Evolutionary conservation across 331 rosid species (phyloP), one percentile per base, ranked within the genome.

Genomic region (Quercus lobata): DNA sequence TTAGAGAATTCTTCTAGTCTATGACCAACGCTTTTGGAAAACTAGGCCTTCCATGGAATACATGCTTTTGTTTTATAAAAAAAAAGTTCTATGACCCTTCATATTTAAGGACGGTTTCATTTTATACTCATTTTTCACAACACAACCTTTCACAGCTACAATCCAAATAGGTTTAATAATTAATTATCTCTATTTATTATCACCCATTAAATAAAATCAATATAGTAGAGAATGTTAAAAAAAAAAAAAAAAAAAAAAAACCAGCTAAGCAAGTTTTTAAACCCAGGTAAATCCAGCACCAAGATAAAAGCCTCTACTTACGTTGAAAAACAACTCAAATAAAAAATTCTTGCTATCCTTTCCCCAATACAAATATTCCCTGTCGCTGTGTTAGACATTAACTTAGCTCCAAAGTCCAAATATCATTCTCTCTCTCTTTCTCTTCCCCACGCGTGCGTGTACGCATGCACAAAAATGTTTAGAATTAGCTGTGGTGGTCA

Each of bases 381-480:
- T 49, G 54, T 49, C 5, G 12, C 46, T 41, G 30, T 78, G 66
- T 73, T 71, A 35, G 66, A 32, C 65, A 32, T 27, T 35, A 81
- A 57, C 55, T 76, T 77, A 71, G 86, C 80, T 27, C 74, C n/a
- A 44, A 21, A 53, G 32, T 35, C 46, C 46, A 34, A 37, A 69
- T 34, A 30, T 69, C 71, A 71, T 77, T 69, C 74, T 46, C 74
- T 76, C 74, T 63, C 54, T 58, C 74, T 60, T 8, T 56, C 72
- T 76, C 35, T 62, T 78, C 85, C 86, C 85, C 96, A 84, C 89
- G 86, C 87, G 83, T 68, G 81, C 81, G 74, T 52, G 55, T 82
- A 85, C 88, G 81, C 93, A 81, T 87, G 91, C 87, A 87, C 78
- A 62, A 74, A 80, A 77, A 44, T 63, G 74, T 55, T 49, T 69